Evolutionary conservation across 2,329 filamentous ascomycete species (phyloP).

Genomic region (Tolypocladium amazonense): DNA sequence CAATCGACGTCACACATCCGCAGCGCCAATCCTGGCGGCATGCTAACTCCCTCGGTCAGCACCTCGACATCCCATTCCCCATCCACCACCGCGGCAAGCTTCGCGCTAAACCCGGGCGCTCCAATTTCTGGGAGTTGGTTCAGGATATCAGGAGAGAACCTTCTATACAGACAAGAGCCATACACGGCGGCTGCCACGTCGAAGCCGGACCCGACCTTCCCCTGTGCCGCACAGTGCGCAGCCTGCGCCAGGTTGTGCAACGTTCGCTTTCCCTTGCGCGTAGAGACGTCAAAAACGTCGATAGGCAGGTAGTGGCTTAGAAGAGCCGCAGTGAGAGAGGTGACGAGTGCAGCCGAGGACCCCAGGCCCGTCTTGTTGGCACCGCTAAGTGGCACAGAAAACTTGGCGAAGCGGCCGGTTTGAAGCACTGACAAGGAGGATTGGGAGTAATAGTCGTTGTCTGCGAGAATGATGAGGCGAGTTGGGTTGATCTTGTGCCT

Average conservation of each 20-base stretch:
- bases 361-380: conserved; percentile 95
- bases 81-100: conserved; percentile 57
- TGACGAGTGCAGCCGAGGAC: conserved; percentile 89
- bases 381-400: conserved; percentile 61
- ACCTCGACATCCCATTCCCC: conserved; percentile 76
- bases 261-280: conserved; percentile 41
- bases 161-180: conserved; percentile 79
- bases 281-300: conserved; percentile 44
- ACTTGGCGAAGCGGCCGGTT: conserved; percentile 58
- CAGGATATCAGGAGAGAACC: conserved; percentile 79
- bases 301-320: conserved; percentile 62
- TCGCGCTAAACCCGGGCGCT: conserved; percentile 52
- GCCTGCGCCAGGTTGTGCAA: conserved; percentile 92
- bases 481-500: conserved; percentile 50
- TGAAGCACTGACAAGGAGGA: conserved; percentile 18
- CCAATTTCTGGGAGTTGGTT: conserved; percentile 56
- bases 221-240: conserved; percentile 89
- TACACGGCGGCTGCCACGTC: conserved; percentile 90
- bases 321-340: conserved; percentile 68
- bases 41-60: conserved; percentile 53
- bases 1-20: conserved; percentile 96
- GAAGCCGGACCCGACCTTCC: conserved; percentile 92
- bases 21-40: conserved; percentile 65
- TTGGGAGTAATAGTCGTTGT: conserved; percentile 92
- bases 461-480: conserved; percentile 78